Base-by-base conservation (phyloP, 75 land plant species). In the Cupressus sempervirens region DNA sequence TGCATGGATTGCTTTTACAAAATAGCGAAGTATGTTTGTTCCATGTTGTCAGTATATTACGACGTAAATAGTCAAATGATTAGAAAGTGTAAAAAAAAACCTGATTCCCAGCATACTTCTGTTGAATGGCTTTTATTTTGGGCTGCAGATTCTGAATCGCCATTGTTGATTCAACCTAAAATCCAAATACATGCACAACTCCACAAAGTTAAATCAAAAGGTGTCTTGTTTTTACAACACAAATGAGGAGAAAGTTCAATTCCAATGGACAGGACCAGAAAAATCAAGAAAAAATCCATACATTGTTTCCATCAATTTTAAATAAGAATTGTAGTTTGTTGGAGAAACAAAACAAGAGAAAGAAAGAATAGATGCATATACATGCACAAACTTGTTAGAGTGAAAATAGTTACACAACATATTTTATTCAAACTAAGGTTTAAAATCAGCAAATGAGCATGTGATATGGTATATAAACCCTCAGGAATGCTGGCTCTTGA, bases 21-120 rank as follows among this genome's bases (percentile, higher is more conserved):
- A 50, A 50, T 50, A 50, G 52, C 52, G 12, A 50, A 50, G 52
- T 50, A 50, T 9, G 14, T 50, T 50, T 14, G 12, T 50, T 11
- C 13, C 52, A 50, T 50, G 52, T 10, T 50, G 52, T 14, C 11
- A 14, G 52, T 50, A 50, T 50, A 10, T 50, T 50, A 50, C 11
- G 52, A 14, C 1, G 12, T 50, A 50, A 50, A 50, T 68, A 68
- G 35, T 6, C 38, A 40, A 84, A 67, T 26, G 10, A 20, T 38
- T 68, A 68, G 18, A 83, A 32, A 86, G 81, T 58, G 16, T 23
- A 29, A 81, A 40, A 18, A 30, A 48, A 70, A 29, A 92, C 97
- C 96, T 97, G 96, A 90, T 97, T 92, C 40, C 99, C 99, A 85
- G 98, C 92, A 89, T 94, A 97, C 5, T 93, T 92, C 80, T 94